phyloP scores from a whole-genome alignment of 352 stramenopile species.

The Aphanomyces invadans region DNA sequence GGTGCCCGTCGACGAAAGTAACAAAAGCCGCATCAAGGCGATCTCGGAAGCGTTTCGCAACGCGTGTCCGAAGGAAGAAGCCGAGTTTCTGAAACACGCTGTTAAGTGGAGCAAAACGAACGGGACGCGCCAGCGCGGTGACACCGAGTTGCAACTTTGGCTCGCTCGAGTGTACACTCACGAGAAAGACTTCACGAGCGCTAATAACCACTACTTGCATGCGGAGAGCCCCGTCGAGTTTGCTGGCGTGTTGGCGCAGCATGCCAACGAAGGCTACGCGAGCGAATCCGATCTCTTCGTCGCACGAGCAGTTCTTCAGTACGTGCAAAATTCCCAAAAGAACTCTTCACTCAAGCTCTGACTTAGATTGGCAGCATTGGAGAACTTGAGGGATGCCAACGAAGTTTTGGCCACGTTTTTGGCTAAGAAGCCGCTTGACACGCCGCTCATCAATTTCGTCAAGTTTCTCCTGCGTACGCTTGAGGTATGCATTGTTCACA shows the following conservation, averaged over 20 bases:
- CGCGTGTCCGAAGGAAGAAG: slow-evolving; percentile 1
- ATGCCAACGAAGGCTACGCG: slow-evolving; percentile 60
- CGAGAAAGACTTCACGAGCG: slow-evolving; percentile 51
- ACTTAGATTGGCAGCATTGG: slow-evolving; percentile 60
- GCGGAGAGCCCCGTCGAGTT: slow-evolving; percentile 64
- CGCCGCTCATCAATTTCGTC: slow-evolving; percentile 79
- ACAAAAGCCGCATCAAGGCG: slow-evolving; percentile 40
- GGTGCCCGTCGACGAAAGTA: slow-evolving; percentile 53
- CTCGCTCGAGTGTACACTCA: slow-evolving; percentile 45
- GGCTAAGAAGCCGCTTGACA: slow-evolving; percentile 43
- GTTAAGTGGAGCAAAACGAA: slow-evolving; percentile 75
- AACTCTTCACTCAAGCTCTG: neutral
- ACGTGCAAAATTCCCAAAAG: slow-evolving; percentile 29
- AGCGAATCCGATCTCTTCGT: slow-evolving; percentile 80
- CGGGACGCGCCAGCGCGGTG: slow-evolving; percentile 60
- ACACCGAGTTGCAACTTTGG: slow-evolving; percentile 67
- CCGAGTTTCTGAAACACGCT: slow-evolving; percentile 60
- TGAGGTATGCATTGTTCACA: slow-evolving; percentile 39
- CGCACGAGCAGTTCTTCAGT: slow-evolving; percentile 69
- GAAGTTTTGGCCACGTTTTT: slow-evolving; percentile 63
- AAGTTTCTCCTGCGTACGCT: slow-evolving; percentile 78
- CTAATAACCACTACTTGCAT: slow-evolving; percentile 74
- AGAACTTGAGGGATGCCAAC: slow-evolving; percentile 84
- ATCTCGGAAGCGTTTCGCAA: slow-evolving; percentile 17
- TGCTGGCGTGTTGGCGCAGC: slow-evolving; percentile 60